Evolutionary conservation across 1,284 basidiomycete genomes (phyloP).

Genomic region (Trichosporon asahii): DNA sequence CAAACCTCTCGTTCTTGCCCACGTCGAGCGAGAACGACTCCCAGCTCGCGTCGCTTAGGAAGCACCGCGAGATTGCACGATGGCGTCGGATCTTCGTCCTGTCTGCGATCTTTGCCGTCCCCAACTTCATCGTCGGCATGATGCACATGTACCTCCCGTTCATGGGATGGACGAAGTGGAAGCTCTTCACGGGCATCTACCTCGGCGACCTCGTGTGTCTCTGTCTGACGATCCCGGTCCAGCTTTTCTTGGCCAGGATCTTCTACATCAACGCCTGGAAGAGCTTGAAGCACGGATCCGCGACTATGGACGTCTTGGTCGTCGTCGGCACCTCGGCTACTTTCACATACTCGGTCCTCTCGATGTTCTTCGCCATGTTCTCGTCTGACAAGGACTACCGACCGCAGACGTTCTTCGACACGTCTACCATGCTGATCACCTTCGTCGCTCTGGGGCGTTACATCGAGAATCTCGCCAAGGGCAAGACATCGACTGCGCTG

Average conservation of each 20-base stretch:
- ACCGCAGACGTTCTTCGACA: conserved; percentile 95
- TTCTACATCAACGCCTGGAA: conserved; percentile 92
- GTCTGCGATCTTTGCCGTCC: conserved; percentile 76
- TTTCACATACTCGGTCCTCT: conserved; percentile 79
- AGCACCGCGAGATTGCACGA: conserved; percentile 84
- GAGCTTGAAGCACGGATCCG: conserved; percentile 78
- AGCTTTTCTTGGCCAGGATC: conserved; percentile 82
- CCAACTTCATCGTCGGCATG: conserved; percentile 92
- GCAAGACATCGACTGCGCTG: conserved; percentile 91
- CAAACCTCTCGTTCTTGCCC: conserved; percentile 49
- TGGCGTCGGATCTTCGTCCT: conserved; percentile 81
- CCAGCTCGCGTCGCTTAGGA: conserved; percentile 83
- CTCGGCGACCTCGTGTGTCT: conserved; percentile 79
- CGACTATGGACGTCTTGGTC: conserved; percentile 89
- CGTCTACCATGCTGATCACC: conserved; percentile 96
- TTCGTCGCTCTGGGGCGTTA: conserved; percentile 94
- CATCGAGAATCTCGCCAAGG: conserved; percentile 95
- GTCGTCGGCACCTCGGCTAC: conserved; percentile 92
- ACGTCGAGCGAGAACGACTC: conserved; percentile 55
- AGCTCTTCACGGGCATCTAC: conserved; percentile 65
- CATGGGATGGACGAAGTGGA: conserved; percentile 50
- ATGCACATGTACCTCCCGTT: conserved; percentile 60
- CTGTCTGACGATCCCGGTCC: conserved; percentile 82
- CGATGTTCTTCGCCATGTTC: conserved; percentile 67
- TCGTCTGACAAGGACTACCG: conserved; percentile 59